A percentile compares a stretch with the other conserved stretches of the same genome.
Evolutionary conservation across 495 filamentous ascomycete genomes (phyloP).

Genomic region (Cryomyces antarcticus): DNA sequence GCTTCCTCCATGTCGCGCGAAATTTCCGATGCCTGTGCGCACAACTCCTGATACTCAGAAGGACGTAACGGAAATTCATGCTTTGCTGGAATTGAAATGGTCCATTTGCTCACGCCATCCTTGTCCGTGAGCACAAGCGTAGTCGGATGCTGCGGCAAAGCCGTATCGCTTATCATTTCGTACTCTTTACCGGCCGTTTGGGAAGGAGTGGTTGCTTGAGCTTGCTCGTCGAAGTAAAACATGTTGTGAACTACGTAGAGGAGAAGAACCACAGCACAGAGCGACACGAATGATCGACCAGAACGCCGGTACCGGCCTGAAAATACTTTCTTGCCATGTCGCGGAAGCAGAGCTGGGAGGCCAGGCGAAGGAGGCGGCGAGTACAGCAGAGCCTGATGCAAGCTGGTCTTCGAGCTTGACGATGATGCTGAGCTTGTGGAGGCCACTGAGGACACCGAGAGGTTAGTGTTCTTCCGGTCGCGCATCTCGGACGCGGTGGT

Average conservation of each 20-base stretch:
- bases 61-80: slow-evolving; percentile 29
- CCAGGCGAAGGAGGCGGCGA: slow-evolving; percentile 43
- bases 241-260: slow-evolving; percentile 5
- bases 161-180: slow-evolving; percentile 30
- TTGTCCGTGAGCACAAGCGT: slow-evolving; percentile 37
- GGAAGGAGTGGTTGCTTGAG: background rate
- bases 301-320: slow-evolving; percentile 2
- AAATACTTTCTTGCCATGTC: slow-evolving; percentile 30
- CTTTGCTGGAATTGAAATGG: slow-evolving; percentile 41
- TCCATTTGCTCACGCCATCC: slow-evolving; percentile 40
- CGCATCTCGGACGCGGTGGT: slow-evolving; percentile 9
- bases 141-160: slow-evolving; percentile 33
- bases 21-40: slow-evolving; percentile 32
- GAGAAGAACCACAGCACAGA: slow-evolving; percentile 6
- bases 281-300: slow-evolving; percentile 28
- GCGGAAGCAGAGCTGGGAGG: slow-evolving; percentile 41
- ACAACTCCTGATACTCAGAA: slow-evolving; percentile 38
- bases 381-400: slow-evolving; percentile 35
- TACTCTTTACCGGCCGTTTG: slow-evolving; percentile 9
- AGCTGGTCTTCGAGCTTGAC: slow-evolving; percentile 31
- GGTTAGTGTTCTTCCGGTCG: slow-evolving; percentile 16
- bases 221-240: slow-evolving; percentile 6
- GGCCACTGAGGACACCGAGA: slow-evolving; percentile 15
- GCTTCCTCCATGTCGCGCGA: slow-evolving; percentile 26
- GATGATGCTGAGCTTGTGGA: slow-evolving; percentile 11